These are phyloP conservation scores for Keqinozyma sinolaborantium DNA, from an alignment of 1,139 yeast genomes.

Conservation along the genomic window DNA sequence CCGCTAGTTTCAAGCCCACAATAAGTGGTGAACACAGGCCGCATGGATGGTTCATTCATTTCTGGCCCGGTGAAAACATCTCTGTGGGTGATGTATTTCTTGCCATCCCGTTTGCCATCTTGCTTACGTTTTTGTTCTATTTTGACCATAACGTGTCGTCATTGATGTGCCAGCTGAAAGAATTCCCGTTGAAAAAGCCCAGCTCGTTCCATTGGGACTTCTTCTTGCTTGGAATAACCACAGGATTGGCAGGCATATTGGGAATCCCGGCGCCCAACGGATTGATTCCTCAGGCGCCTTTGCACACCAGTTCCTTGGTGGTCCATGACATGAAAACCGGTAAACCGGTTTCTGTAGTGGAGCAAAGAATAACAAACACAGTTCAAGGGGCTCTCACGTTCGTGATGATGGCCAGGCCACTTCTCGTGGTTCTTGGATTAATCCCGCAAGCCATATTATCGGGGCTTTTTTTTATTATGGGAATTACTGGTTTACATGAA, in stretches of 20 bases:
- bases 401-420: conserved; percentile 88
- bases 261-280: conserved; percentile 98
- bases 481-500: conserved; percentile 69
- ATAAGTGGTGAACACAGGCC: conserved; percentile 29
- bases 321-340: conserved; percentile 49
- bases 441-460: conserved; percentile 95
- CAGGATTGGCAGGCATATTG: conserved; percentile 79
- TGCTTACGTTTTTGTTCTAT: conserved; percentile 79
- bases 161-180: conserved; percentile 81
- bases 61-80: conserved; percentile 63
- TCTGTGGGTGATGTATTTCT: conserved; percentile 73
- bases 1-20: conserved; percentile 76
- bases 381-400: conserved; percentile 79
- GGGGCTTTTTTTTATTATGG: conserved; percentile 93
- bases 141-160: conserved; percentile 96
- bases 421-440: conserved; percentile 70
- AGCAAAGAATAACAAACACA: conserved; percentile 82
- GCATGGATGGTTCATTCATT: conserved; percentile 73
- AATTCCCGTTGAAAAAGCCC: conserved; percentile 80
- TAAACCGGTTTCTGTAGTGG: conserved; percentile 62
- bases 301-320: conserved; percentile 79
- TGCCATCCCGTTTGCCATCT: conserved; percentile 88
- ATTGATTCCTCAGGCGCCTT: conserved; percentile 92
- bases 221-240: conserved; percentile 75
- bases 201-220: conserved; percentile 94